phyloP scores from a whole-genome alignment of 495 filamentous ascomycete genomes.

The Diplogelasinospora grovesii region DNA sequence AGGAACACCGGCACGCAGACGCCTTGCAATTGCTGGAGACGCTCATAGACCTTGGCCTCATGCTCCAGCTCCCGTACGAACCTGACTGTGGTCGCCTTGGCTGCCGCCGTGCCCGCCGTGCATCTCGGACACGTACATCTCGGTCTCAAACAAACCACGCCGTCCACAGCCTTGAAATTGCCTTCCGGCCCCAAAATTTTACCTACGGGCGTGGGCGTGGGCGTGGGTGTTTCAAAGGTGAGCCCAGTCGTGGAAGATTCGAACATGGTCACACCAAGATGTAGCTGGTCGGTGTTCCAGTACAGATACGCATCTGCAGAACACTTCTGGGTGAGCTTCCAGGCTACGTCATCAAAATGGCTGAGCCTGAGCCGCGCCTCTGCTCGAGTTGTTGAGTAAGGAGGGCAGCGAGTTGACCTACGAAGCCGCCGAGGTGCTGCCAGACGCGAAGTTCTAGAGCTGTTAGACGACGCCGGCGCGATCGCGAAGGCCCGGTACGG shows the following conservation, averaged over 20 bases:
- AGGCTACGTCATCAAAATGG: conserved; percentile 41
- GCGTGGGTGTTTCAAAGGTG: conserved; percentile 14
- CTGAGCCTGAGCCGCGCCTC: conserved; percentile 34
- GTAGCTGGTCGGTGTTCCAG: conserved; percentile 40
- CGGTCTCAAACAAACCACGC: conserved; percentile 50
- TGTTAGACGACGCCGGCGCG: no score
- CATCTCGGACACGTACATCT: conserved; percentile 58
- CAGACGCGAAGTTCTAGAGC: no score
- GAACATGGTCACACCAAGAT: conserved; percentile 50
- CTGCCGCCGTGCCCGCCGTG: conserved; percentile 51
- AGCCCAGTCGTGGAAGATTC: conserved; percentile 31
- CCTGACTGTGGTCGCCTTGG: no score
- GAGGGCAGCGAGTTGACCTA: no score
- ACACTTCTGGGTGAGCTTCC: conserved; percentile 34
- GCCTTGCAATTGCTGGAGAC: no score
- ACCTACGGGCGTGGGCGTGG: conserved; percentile 12
- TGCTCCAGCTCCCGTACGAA: no score
- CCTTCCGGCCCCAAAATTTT: conserved; percentile 33
- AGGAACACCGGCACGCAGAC: no score
- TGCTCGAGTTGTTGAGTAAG: no score
- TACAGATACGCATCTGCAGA: conserved; percentile 57
- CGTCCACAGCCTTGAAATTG: conserved; percentile 35
- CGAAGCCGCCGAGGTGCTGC: no score
- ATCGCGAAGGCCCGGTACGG: no score
- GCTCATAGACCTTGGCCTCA: no score